phyloP scores from a whole-genome alignment of 75 land plant species.

The Selaginella moellendorffii region DNA sequence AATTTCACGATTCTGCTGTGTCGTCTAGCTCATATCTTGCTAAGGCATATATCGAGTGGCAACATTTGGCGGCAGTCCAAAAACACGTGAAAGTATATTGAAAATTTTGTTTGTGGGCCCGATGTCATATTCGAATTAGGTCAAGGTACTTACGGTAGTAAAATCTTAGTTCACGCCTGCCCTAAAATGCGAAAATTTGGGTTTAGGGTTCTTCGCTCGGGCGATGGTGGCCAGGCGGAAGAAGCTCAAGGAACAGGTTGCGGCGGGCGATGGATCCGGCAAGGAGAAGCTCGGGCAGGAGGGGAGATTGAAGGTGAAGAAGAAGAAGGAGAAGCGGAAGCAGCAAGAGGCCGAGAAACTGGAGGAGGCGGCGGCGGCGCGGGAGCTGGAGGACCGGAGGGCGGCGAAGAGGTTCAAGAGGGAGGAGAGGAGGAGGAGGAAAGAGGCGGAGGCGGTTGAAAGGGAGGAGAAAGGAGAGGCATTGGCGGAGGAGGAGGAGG shows the following conservation, averaged over 20 bases:
- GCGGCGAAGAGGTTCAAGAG: neutral
- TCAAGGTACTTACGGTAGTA: too few relatives aligned
- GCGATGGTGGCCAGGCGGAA: neutral
- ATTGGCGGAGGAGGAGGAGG: neutral
- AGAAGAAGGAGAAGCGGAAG: conserved; percentile 27
- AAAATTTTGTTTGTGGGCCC: too few relatives aligned
- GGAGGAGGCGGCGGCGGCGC: conserved; percentile 2
- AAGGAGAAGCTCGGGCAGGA: neutral
- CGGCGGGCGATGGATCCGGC: neutral
- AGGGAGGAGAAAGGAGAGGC: conserved; percentile 7
- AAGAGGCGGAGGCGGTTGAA: neutral
- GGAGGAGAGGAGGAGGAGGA: conserved; percentile 10
- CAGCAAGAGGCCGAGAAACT: conserved; percentile 18
- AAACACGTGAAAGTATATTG: too few relatives aligned
- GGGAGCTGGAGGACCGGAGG: neutral
- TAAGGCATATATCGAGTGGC: too few relatives aligned
- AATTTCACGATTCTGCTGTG: too few relatives aligned
- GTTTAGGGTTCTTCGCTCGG: too few relatives aligned
- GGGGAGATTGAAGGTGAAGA: conserved; percentile 9
- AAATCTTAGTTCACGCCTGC: too few relatives aligned
- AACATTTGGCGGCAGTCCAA: too few relatives aligned
- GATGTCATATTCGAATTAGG: too few relatives aligned
- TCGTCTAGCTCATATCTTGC: too few relatives aligned
- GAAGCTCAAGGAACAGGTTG: neutral
- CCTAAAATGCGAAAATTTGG: too few relatives aligned